Conservation (phyloP, 306 rosid genomes). For the Quercus bicolor region DNA sequence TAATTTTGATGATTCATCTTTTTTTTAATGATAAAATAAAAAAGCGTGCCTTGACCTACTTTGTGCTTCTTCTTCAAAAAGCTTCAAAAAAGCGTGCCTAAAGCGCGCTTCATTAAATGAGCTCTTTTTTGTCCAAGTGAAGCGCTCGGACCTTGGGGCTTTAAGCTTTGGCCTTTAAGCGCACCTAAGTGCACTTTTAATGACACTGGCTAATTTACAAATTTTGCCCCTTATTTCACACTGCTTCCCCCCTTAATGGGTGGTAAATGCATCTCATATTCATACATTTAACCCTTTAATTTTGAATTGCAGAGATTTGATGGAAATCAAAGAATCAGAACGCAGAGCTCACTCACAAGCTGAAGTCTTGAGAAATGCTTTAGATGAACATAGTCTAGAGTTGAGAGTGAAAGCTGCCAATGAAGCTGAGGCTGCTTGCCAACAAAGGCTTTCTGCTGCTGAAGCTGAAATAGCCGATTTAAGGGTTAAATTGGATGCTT, state of each 20-base stretch:
- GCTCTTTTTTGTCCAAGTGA: too few species aligned
- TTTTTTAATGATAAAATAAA: too few species aligned
- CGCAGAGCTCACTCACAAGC: conserved; percentile 69
- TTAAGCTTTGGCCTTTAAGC: too few species aligned
- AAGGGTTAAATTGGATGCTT: conserved; percentile 62
- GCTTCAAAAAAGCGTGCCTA: too few species aligned
- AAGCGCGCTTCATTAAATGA: too few species aligned
- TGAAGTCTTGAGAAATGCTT: conserved; percentile 68
- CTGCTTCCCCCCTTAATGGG: conserved; percentile 3
- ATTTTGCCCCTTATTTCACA: conserved; percentile 4
- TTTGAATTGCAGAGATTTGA: conserved; percentile 52
- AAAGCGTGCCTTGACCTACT: too few species aligned
- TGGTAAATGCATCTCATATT: conserved; percentile 16
- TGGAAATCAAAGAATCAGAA: conserved; percentile 82
- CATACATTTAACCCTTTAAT: conserved; percentile 22
- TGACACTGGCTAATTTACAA: neutral
- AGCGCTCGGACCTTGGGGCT: too few species aligned
- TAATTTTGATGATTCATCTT: too few species aligned
- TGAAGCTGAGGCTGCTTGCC: conserved; percentile 96
- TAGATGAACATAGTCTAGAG: conserved; percentile 90
- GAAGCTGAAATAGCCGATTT: conserved; percentile 78
- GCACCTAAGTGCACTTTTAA: too few species aligned
- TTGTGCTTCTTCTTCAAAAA: too few species aligned
- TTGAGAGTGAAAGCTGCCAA: conserved; percentile 92
- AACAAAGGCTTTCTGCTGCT: conserved; percentile 77